Evolutionary conservation across 2,329 filamentous ascomycete genomes (phyloP).

Genomic region (Pseudogymnoascus sp.): DNA sequence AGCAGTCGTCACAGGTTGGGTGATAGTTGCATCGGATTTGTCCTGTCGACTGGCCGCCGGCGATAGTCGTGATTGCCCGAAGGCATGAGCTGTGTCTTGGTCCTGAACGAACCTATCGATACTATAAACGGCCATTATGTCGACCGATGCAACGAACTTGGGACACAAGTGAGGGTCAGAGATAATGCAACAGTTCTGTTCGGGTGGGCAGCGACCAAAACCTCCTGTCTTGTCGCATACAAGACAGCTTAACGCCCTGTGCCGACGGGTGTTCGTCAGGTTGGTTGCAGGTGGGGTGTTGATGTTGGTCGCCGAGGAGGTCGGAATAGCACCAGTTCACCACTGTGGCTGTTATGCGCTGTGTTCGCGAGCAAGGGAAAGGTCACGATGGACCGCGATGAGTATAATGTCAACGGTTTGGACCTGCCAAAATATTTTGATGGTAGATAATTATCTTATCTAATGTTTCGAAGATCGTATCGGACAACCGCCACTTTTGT

Average conservation of each 20-base stretch:
- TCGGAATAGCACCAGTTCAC: neutral
- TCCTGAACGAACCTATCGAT: neutral
- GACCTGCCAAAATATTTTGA: conserved; percentile 4
- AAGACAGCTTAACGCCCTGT: neutral
- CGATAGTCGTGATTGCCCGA: neutral
- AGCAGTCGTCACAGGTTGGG: neutral
- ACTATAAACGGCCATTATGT: neutral
- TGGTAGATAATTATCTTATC: neutral
- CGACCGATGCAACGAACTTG: neutral
- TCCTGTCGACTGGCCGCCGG: neutral
- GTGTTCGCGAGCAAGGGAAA: neutral
- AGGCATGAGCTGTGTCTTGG: neutral
- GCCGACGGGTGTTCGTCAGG: neutral
- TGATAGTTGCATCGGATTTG: neutral
- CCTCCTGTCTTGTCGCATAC: neutral
- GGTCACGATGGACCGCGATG: neutral
- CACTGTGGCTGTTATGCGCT: neutral
- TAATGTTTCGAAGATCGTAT: neutral
- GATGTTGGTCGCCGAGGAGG: neutral
- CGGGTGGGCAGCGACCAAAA: neutral
- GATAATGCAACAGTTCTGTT: neutral
- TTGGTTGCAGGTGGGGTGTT: neutral
- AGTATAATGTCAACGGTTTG: neutral
- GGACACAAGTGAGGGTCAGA: neutral
- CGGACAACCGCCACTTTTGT: neutral